A percentile compares a stretch with the other conserved stretches of the same genome.
These are phyloP conservation scores for Oleoguttula mirabilis DNA, from an alignment of 495 filamentous ascomycete genomes.

Conservation along the genomic window DNA sequence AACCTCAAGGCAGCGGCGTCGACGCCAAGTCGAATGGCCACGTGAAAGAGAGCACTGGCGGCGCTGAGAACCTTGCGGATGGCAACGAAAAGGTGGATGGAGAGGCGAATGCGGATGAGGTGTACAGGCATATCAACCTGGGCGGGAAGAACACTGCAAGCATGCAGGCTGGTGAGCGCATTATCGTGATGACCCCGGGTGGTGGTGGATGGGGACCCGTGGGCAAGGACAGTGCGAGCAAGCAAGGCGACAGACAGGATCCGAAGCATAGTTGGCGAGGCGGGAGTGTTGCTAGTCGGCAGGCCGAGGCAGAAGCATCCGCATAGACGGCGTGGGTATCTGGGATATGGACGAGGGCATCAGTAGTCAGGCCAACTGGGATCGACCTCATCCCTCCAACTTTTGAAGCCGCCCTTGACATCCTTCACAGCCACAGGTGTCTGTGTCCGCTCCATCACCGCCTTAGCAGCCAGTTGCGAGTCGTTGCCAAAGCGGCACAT, in stretches of 20 bases:
- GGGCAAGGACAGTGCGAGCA: constrained; percentile 40
- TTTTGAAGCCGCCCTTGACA: constrained; percentile 65
- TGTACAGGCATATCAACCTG: constrained; percentile 64
- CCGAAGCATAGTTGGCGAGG: constrained; percentile 48
- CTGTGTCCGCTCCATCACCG: constrained; percentile 55
- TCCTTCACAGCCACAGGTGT: constrained; percentile 52
- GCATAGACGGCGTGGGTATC: constrained; percentile 7
- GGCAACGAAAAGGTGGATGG: constrained; percentile 19
- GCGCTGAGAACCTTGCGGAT: neutral
- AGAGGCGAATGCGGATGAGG: constrained; percentile 33
- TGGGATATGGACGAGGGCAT: constrained; percentile 10
- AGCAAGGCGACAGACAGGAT: constrained; percentile 32
- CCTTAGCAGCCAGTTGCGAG: constrained; percentile 65
- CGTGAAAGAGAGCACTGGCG: constrained; percentile 6
- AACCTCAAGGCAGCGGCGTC: constrained; percentile 15
- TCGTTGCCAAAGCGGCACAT: constrained; percentile 84
- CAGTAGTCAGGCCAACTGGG: constrained; percentile 54
- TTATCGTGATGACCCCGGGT: constrained; percentile 63
- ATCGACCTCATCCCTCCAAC: constrained; percentile 77
- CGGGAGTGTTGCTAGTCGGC: constrained; percentile 44
- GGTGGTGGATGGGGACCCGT: constrained; percentile 61
- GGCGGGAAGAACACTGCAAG: constrained; percentile 89
- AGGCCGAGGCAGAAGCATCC: constrained; percentile 23
- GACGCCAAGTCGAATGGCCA: constrained; percentile 10
- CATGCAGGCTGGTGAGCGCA: constrained; percentile 75